Evolutionary conservation across 2,329 filamentous ascomycete species (phyloP).

Genomic region (Tolypocladium pustulatum): DNA sequence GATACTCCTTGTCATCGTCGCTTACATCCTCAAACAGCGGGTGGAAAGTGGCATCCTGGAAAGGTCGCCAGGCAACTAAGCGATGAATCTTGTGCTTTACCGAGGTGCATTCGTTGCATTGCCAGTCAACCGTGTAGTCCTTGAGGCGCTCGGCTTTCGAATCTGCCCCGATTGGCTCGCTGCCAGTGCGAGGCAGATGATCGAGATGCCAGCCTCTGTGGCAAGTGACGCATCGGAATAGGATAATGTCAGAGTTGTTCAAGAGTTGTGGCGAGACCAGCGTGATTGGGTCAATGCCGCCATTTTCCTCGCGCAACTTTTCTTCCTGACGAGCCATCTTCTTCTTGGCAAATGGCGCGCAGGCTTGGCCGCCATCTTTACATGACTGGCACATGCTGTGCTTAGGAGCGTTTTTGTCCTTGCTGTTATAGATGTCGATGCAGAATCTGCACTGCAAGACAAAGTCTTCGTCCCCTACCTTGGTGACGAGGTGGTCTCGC

Average conservation of each 20-base stretch:
- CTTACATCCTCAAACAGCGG: slow-evolving; percentile 32
- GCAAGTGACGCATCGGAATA: slow-evolving; percentile 76
- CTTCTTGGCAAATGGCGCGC: slow-evolving; percentile 60
- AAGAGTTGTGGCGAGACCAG: slow-evolving; percentile 51
- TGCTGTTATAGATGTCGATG: slow-evolving; percentile 56
- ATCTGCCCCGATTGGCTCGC: slow-evolving; percentile 21
- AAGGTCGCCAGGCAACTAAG: slow-evolving; percentile 83
- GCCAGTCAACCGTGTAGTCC: slow-evolving; percentile 67
- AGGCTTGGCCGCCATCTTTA: slow-evolving; percentile 53
- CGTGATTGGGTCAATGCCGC: slow-evolving; percentile 65
- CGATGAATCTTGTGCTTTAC: slow-evolving; percentile 57
- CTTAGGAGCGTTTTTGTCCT: slow-evolving; percentile 59
- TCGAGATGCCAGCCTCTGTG: slow-evolving; percentile 73
- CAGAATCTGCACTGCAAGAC: slow-evolving; percentile 87
- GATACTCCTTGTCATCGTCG: slow-evolving; percentile 73
- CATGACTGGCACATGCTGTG: slow-evolving; percentile 66
- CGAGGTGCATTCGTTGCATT: slow-evolving; percentile 66
- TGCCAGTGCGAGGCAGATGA: slow-evolving; percentile 53
- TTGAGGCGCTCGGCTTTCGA: slow-evolving; percentile 43
- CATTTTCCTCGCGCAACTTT: slow-evolving; percentile 67
- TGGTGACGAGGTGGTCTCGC: slow-evolving; percentile 85
- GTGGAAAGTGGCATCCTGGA: slow-evolving; percentile 27
- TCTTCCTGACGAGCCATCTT: slow-evolving; percentile 75
- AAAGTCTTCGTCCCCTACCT: slow-evolving; percentile 65
- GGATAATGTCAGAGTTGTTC: slow-evolving; percentile 64